Evolutionary conservation across 1,284 basidiomycete genomes (phyloP), one percentile per base, ranked within the genome.

Genomic region (Athelia sp.): DNA sequence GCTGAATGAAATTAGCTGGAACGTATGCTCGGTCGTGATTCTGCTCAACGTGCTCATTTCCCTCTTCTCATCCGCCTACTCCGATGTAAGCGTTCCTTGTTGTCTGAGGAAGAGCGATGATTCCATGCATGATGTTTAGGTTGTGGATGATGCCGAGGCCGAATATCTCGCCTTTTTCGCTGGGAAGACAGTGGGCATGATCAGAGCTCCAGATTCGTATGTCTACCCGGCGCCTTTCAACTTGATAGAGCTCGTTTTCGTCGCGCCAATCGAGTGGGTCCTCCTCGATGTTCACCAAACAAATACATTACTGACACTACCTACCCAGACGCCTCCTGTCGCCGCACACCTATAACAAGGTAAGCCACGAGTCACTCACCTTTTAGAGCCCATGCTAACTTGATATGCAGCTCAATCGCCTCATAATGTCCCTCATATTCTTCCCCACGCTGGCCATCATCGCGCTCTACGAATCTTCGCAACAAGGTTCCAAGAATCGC

Each of bases 21-120:
- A 89, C 66, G 79, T 93, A 43, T 76, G 86, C 38, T 88, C 91
- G 1, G 84, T 84, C n/a, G 78, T 98, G 50, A 84, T 98, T 54
- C 78, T 98, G 48, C 79, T 97, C 66, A 98, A 97, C 66, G 86
- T 99, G 61, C 78, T 99, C 58, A 93, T 99, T 58, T 98, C 96
- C 11, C 71, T 98, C 59, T 98, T 95, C 63, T 84, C 92, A 11
- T 91, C 91, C 31, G 92, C 93, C 0, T 95, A 95, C 62, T 81
- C 84, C 14, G 90, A 92, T 59, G 90, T 93, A 60, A 71, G 79
- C 75, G n/a, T 49, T 54, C 51, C 11, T 32, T 47, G 17, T 35
- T 34, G n/a, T 47, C 34, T 42, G n/a, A 45, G 23, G 44, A 29
- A 34, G n/a, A 49, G 43, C 13, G 21, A 48, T 56, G 9, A 50